These are phyloP conservation scores for Carex pumila DNA, from an alignment of 176 grass and related monocot species.

Conservation along the genomic window DNA sequence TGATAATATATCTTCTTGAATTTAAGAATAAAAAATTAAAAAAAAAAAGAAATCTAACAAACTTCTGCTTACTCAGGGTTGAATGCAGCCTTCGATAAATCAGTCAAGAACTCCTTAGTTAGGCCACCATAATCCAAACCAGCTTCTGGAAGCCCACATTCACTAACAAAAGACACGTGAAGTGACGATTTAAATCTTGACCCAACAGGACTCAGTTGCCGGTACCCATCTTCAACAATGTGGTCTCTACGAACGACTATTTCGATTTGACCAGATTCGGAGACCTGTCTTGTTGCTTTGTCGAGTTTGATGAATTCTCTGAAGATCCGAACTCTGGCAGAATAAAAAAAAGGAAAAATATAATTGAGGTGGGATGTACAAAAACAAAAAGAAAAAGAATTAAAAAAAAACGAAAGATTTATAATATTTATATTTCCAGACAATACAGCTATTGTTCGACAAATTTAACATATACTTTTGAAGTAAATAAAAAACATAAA, in stretches of 20 bases:
- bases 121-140: slow-evolving; percentile 96
- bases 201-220: slow-evolving; percentile 69
- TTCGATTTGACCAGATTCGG: slow-evolving; percentile 64
- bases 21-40: neutral
- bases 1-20: neutral
- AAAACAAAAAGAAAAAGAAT: neutral
- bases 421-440: neutral
- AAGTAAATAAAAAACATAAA: neutral
- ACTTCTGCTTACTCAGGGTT: slow-evolving; percentile 60
- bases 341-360: slow-evolving; percentile 24
- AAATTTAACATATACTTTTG: neutral
- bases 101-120: slow-evolving; percentile 95
- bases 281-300: slow-evolving; percentile 52
- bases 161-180: slow-evolving; percentile 93
- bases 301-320: slow-evolving; percentile 92
- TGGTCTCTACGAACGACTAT: slow-evolving; percentile 82
- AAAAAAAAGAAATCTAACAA: neutral
- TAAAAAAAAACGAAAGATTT: slow-evolving; percentile 1
- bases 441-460: neutral
- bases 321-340: slow-evolving; percentile 81
- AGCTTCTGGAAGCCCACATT: slow-evolving; percentile 94
- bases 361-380: neutral
- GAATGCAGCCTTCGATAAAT: slow-evolving; percentile 80
- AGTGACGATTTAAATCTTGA: slow-evolving; percentile 83
- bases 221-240: slow-evolving; percentile 90